phyloP scores from a whole-genome alignment of 495 filamentous ascomycete genomes.

The Penicillium herquei region DNA sequence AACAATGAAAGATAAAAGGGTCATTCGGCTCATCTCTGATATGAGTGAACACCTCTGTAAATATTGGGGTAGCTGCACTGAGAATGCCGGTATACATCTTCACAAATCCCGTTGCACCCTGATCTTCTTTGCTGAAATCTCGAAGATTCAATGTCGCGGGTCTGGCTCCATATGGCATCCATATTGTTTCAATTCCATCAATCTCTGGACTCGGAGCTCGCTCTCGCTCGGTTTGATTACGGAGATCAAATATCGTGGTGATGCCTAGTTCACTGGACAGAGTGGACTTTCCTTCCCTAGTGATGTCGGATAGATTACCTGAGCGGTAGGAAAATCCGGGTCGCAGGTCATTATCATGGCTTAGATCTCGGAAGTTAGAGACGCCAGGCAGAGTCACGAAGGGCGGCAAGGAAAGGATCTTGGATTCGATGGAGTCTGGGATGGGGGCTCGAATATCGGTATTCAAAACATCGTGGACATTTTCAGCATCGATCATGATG shows the following conservation, averaged over 20 bases:
- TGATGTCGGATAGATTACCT: conserved; percentile 45
- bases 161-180: conserved; percentile 35
- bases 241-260: conserved; percentile 63
- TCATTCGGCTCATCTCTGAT: conserved; percentile 38
- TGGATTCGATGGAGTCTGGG: conserved; percentile 23
- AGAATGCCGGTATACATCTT: conserved; percentile 54
- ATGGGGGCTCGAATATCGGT: conserved; percentile 30
- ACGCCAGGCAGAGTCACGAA: conserved; percentile 53
- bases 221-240: conserved; percentile 53
- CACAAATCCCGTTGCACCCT: conserved; percentile 52
- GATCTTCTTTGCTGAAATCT: conserved; percentile 58
- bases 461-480: conserved; percentile 22
- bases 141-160: conserved; percentile 38
- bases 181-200: conserved; percentile 47
- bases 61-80: conserved; percentile 25
- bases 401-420: conserved; percentile 41
- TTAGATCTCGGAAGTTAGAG: conserved; percentile 55
- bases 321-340: conserved; percentile 52
- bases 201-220: conserved; percentile 36
- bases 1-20: conserved; percentile 57
- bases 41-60: conserved; percentile 36
- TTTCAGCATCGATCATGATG: conserved; percentile 20
- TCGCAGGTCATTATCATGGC: conserved; percentile 41
- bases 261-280: conserved; percentile 52
- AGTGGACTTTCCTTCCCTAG: conserved; percentile 47